Evolutionary conservation across 306 rosid genomes (phyloP).

Genomic region (Inga laurina): DNA sequence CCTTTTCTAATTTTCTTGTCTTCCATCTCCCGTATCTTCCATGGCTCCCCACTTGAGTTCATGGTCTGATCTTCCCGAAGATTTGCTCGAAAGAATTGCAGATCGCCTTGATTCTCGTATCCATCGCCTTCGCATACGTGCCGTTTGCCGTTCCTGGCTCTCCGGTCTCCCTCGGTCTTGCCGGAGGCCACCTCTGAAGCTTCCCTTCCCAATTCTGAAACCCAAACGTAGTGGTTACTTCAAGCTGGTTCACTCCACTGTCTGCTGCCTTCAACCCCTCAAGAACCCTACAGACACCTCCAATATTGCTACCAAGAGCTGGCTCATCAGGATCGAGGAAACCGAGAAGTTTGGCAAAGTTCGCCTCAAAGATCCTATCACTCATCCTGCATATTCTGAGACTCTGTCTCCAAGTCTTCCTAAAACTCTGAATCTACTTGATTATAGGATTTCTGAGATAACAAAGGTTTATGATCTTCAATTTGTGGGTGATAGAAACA

Average conservation of each 20-base stretch:
- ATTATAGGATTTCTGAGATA: neutral
- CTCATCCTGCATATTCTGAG: neutral
- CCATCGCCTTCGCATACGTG: neutral
- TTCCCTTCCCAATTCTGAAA: slow-evolving; percentile 11
- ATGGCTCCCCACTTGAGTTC: neutral
- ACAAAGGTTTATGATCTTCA: neutral
- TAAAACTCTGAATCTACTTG: neutral
- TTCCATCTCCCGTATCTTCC: too few species aligned
- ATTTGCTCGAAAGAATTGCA: neutral
- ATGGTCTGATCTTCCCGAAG: neutral
- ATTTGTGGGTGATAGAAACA: neutral
- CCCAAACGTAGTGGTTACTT: neutral
- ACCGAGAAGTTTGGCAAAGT: neutral
- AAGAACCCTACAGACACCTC: neutral
- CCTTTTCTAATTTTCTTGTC: too few species aligned
- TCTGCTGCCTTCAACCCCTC: neutral
- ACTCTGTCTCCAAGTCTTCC: neutral
- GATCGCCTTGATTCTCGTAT: neutral
- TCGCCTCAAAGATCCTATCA: neutral
- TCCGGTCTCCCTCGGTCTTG: neutral
- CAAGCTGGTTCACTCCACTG: neutral
- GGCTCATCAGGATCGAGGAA: neutral
- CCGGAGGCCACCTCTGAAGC: neutral
- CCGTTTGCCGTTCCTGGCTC: neutral
- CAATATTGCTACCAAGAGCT: neutral